A percentile compares a stretch with the other conserved stretches of the same genome.
These are phyloP conservation scores for Lentinula detonsa DNA, from an alignment of 768 basidiomycete species.

Conservation along the genomic window DNA sequence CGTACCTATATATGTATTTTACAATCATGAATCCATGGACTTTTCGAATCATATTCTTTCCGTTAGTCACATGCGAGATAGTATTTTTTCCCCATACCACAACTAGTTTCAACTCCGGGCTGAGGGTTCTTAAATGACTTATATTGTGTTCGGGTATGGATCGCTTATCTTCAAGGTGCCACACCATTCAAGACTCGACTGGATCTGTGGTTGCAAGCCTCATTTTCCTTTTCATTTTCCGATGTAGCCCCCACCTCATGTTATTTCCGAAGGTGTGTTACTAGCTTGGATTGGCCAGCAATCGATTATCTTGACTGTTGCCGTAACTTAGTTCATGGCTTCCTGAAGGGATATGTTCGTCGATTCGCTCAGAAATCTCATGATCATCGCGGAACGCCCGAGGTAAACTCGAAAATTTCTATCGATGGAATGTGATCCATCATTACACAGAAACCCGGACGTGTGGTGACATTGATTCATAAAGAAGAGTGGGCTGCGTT, in stretches of 20 bases:
- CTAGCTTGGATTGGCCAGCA: not conserved
- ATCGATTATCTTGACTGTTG: not conserved
- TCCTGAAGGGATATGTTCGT: slow-evolving; percentile 84
- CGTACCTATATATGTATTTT: not conserved
- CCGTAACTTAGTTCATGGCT: slow-evolving; percentile 55
- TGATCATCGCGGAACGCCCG: slow-evolving; percentile 88
- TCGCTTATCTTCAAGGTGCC: slow-evolving; percentile 87
- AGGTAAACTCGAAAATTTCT: slow-evolving; percentile 33
- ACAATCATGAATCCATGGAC: not conserved
- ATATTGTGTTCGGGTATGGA: slow-evolving; percentile 88
- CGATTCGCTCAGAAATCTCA: slow-evolving; percentile 89
- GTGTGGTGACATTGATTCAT: slow-evolving; percentile 87
- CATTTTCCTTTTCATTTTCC: not conserved
- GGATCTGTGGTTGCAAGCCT: not conserved
- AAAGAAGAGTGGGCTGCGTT: slow-evolving; percentile 84
- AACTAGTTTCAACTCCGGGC: too few relatives aligned
- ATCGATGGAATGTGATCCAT: not conserved
- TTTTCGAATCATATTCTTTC: too few relatives aligned
- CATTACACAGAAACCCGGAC: slow-evolving; percentile 59
- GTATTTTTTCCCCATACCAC: too few relatives aligned
- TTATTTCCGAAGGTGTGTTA: slow-evolving; percentile 54
- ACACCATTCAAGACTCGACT: not conserved
- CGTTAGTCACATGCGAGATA: too few relatives aligned
- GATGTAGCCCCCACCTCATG: slow-evolving; percentile 75
- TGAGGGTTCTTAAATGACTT: slow-evolving; percentile 18